Evolutionary conservation across 306 rosid genomes (phyloP), one percentile per base, ranked within the genome.

Genomic region (Adenanthera pavonina): DNA sequence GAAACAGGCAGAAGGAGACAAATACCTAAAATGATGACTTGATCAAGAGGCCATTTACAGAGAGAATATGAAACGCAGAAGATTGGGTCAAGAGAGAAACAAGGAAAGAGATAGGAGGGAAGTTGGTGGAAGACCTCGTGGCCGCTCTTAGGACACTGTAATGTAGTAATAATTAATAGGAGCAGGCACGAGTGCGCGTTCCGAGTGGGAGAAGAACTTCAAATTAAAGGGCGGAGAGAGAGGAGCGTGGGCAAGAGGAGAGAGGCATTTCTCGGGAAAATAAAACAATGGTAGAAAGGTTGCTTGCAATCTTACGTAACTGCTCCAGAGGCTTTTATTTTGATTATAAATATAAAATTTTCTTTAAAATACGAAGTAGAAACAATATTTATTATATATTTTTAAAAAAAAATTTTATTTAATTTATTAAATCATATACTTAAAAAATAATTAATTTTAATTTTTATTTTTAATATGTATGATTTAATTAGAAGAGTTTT

Each of bases 211-310:
- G 75, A 9, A 56, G 73, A 82, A 86, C 54, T 90, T 90, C 90
- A 90, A 90, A 90, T 86, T 86, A 86, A 88, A 86, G 91, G 52
- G n/a, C 5, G 51, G 59, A 52, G 74, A 79, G 66, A 61, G 76
- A 54, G 86, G 78, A 78, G 80, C 79, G 85, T 56, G 15, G 13
- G 59, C 1, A 36, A 5, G 68, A 52, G 48, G 80, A 80, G 83
- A 83, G 81, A 75, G 89, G 80, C 51, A 51, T 34, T 72, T 75
- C 78, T 76, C 77, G 84, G 73, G 86, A 83, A 87, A 85, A 81
- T 52, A 75, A 67, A 38, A 75, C 72, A 77, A n/a, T n/a, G n/a
- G 13, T 69, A 59, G 19, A 69, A 69, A 41, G 69, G n/a, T 5
- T 11, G 68, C n/a, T 12, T 33, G 20, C 69, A 13, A 41, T 33